Evolutionary conservation across 2,329 filamentous ascomycete genomes (phyloP).

Genomic region (Beauveria sp.): DNA sequence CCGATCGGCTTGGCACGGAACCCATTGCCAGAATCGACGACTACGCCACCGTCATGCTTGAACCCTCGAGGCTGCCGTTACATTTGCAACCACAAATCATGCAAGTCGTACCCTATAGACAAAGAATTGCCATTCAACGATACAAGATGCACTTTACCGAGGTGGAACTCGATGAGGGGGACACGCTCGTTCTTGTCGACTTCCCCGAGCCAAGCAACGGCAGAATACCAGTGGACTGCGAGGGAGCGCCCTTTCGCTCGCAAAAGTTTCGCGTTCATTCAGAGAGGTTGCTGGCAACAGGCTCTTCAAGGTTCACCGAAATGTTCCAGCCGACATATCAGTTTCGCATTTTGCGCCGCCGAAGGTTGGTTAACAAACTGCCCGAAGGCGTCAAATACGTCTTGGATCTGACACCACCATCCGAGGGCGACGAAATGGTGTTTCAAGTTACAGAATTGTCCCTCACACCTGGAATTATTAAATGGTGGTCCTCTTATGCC

Average conservation of each 20-base stretch:
- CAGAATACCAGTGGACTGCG: constrained; percentile 24
- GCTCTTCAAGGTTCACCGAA: constrained; percentile 38
- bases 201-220: constrained; percentile 21
- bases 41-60: background rate
- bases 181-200: constrained; percentile 38
- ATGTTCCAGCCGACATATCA: constrained; percentile 36
- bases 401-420: constrained; percentile 55
- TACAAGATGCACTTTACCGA: constrained; percentile 16
- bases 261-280: constrained; percentile 38
- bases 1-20: background rate
- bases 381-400: constrained; percentile 46
- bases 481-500: constrained; percentile 40
- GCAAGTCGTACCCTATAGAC: background rate
- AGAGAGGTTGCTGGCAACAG: constrained; percentile 36
- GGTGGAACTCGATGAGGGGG: constrained; percentile 23
- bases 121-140: background rate
- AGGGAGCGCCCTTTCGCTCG: constrained; percentile 24
- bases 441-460: constrained; percentile 51
- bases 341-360: constrained; percentile 29
- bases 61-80: background rate
- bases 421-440: constrained; percentile 55
- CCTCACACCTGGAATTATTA: constrained; percentile 45
- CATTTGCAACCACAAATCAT: background rate
- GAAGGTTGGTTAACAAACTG: constrained; percentile 26
- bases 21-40: background rate